Conservation (phyloP, 2,329 filamentous ascomycete species). For the Cytospora piceae region DNA sequence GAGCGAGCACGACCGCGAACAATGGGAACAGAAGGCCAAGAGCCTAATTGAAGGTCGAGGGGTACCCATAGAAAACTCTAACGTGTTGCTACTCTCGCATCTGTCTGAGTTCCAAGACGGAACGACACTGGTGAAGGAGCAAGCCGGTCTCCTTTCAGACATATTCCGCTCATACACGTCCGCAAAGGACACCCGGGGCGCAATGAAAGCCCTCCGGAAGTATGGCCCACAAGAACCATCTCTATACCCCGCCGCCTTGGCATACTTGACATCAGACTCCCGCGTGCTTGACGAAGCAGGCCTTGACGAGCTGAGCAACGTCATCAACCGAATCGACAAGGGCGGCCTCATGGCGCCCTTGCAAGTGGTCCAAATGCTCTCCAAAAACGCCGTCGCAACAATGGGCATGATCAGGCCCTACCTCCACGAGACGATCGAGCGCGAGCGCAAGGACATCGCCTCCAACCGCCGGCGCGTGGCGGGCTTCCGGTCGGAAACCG, state of each 20-base stretch:
- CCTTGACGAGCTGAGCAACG: constrained; percentile 74
- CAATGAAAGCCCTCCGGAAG: constrained; percentile 85
- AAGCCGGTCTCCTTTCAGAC: constrained; percentile 88
- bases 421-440: constrained; percentile 83
- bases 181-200: constrained; percentile 86
- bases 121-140: constrained; percentile 89
- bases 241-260: constrained; percentile 87
- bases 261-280: constrained; percentile 88
- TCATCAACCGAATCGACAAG: constrained; percentile 84
- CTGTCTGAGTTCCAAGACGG: constrained; percentile 88
- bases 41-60: constrained; percentile 81
- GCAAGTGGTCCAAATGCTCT: constrained; percentile 91
- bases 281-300: constrained; percentile 84
- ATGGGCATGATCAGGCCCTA: constrained; percentile 98
- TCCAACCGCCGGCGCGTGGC: constrained; percentile 79
- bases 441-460: constrained; percentile 84
- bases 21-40: constrained; percentile 92
- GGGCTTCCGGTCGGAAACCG: constrained; percentile 83
- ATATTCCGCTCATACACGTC: constrained; percentile 97
- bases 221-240: constrained; percentile 91
- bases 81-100: constrained; percentile 89
- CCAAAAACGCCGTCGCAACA: constrained; percentile 73
- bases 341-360: constrained; percentile 93
- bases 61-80: constrained; percentile 89
- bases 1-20: constrained; percentile 66